Evolutionary conservation across 768 basidiomycete genomes (phyloP), one percentile per base, ranked within the genome.

Genomic region (Dictyophora rubrovolvata): DNA sequence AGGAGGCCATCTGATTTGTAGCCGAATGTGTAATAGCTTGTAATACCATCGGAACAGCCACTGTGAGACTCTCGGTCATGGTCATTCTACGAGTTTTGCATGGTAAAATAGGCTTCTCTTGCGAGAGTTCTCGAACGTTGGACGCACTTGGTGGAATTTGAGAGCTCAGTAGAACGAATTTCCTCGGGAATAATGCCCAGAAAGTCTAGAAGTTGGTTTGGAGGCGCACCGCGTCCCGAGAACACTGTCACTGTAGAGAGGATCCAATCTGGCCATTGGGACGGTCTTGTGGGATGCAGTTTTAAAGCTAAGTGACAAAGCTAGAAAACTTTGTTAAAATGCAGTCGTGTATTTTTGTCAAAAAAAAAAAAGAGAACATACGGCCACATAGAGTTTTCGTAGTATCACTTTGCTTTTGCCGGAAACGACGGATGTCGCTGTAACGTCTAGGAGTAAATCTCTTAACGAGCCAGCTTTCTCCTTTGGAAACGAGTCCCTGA

Each of bases 151-250:
- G 81, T 81, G 42, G 82, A 65, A 5, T 84, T 83, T 36, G 90
- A 67, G 55, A 95, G 72, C 69, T 92, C 90, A 10, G 89, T 87
- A 22, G 79, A 77, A 20, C 77, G 77, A 7, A 90, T 76, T 67
- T 96, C 93, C 65, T 94, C 90, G 1, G 89, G 89, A 0, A 83
- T 87, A 48, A 94, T 93, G 16, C 84, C 79, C 42, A 93, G 74
- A 68, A 89, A 89, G 62, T 90, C 87, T 47, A 89, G 79, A 14
- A 87, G 70, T 54, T 78, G 69, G 61, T 86, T 85, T 0, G 79
- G 72, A 1, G 81, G 69, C 1, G 82, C 81, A 12, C 86, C 84
- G 6, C 76, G 74, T 12, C 69, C 73, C 0, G 84, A 85, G 61
- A 94, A 79, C 1, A 77, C 73, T 1, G 80, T 76, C 5, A 89